Evolutionary conservation across 805 yeast genomes (phyloP), one percentile per base, ranked within the genome.

Genomic region (Candida endomychidarum): DNA sequence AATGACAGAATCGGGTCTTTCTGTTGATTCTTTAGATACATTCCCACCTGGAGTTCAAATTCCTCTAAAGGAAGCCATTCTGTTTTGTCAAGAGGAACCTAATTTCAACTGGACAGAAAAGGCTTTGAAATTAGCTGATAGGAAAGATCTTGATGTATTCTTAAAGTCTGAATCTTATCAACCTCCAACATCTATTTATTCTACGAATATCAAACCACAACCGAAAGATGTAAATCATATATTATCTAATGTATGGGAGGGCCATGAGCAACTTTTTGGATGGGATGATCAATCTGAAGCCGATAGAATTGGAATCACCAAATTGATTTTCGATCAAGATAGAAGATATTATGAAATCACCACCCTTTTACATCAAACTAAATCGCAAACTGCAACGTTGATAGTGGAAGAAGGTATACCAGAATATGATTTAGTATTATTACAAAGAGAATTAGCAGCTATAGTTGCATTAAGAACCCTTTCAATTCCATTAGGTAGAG

Each of bases 281-380:
- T 80, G 86, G 84, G 86, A 81, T 58, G 83, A 77, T 7, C 84
- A 80, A 36, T 69, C 80, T 0, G 91, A 85, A 50, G 80, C 81
- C 3, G 90, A 83, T 41, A 65, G 83, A 34, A 73, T 81, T 32
- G 75, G 75, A 22, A 73, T 85, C n/a, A 80, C 91, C 1, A 78
- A 77, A 46, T 60, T 84, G 9, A 80, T 90, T 0, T 91, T 88
- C 54, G 78, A 81, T 11, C 74, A 77, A 30, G 98, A 91, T 57
- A 65, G 95, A 33, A 66, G 97, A 34, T 85, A 83, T 54, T 79
- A 77, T 50, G 96, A 90, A 51, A 82, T 85, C 9, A 77, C 90
- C 0, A 75, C 78, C 22, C 59, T 89, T 12, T 58, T 91, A 24
- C 90, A 84, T 53, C 80, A 86, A 4, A 81, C 88, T 0, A 75